A percentile compares a stretch with the other conserved stretches of the same genome.
Evolutionary conservation across 2,329 filamentous ascomycete genomes (phyloP).

Genomic region (Arthrobotrys entomopaga): DNA sequence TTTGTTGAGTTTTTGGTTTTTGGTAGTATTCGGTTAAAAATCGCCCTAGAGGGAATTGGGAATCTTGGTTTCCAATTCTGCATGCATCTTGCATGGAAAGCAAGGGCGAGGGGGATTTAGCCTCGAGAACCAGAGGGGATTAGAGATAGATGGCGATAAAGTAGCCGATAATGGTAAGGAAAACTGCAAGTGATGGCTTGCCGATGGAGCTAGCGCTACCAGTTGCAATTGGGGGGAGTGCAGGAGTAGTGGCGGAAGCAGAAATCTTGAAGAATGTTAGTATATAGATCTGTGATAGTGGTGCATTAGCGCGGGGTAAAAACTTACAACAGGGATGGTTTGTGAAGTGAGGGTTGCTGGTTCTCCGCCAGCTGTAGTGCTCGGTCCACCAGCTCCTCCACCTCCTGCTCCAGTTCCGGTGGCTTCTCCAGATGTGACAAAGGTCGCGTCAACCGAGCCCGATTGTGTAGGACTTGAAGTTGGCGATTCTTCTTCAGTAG

Average conservation of each 20-base stretch:
- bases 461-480: not conserved
- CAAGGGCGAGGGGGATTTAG: too few relatives aligned
- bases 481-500: slow-evolving; percentile 2
- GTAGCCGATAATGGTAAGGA: slow-evolving; percentile 33
- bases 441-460: slow-evolving; percentile 18
- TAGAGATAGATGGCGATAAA: slow-evolving; percentile 44
- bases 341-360: slow-evolving; percentile 4
- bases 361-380: slow-evolving; percentile 16
- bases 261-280: slow-evolving; percentile 7
- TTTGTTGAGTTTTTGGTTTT: slow-evolving; percentile 18
- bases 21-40: not conserved
- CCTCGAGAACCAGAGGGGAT: too few relatives aligned
- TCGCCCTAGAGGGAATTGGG: not conserved
- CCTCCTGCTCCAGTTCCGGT: slow-evolving; percentile 14
- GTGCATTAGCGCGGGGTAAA: not conserved
- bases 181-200: slow-evolving; percentile 25
- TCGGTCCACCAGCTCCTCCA: not conserved
- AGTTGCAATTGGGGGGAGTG: slow-evolving; percentile 27
- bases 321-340: too few relatives aligned
- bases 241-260: slow-evolving; percentile 3
- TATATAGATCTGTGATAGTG: not conserved
- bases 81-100: slow-evolving; percentile 8
- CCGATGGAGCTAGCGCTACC: slow-evolving; percentile 37
- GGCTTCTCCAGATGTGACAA: slow-evolving; percentile 11
- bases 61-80: not conserved